Base-by-base conservation (phyloP, 2,329 filamentous ascomycete genomes). In the Claviceps pusilla region DNA sequence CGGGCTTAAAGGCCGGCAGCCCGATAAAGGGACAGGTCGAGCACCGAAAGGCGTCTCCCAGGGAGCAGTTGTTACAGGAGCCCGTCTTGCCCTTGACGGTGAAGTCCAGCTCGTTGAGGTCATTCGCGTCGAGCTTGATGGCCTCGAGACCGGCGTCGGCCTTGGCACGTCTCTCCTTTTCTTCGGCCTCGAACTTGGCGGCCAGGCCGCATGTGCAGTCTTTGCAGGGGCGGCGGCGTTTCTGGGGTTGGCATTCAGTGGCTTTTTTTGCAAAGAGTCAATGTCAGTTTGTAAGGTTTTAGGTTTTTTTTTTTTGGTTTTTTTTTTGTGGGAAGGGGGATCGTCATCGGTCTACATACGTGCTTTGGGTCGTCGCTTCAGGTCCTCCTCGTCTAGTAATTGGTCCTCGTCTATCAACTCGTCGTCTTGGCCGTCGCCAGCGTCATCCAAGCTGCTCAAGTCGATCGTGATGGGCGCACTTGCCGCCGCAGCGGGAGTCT, bases 51-150 rank as follows among this genome's bases (percentile, higher is more conserved):
- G 93, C 91, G 69, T 97, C 91, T 51, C 93, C 93, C 16, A 98
- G 76, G 33, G 89, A 86, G 70, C 93, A 97, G 71, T 91, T 96
- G 33, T 89, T 89, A 68, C 93, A 98, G 19, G 87, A 94, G 54
- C 93, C 91, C 6, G 91, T 87, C 74, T 96, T 97, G 62, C 93
- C 93, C 69, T 95, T 79, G n/a, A 97, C 88, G 0, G 93, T 98
- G 66, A 98, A 97, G 70, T 98, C 93, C 9, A 97, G 78, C 69
- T 97, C 91, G 52, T 67, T 65, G 49, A 98, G 73, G 66, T 98
- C 93, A 62, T 88, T 83, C 1, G 81, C 74, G 51, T 78, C 80
- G 52, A 95, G 76, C 70, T 86, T 87, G 58, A 89, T 73, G 24
- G 82, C 76, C 51, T 78, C 80, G 49, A 96, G 77, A 68, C 86